Conservation (phyloP, 2,329 filamentous ascomycete species). For the Beauveria scarabaeidicola region DNA sequence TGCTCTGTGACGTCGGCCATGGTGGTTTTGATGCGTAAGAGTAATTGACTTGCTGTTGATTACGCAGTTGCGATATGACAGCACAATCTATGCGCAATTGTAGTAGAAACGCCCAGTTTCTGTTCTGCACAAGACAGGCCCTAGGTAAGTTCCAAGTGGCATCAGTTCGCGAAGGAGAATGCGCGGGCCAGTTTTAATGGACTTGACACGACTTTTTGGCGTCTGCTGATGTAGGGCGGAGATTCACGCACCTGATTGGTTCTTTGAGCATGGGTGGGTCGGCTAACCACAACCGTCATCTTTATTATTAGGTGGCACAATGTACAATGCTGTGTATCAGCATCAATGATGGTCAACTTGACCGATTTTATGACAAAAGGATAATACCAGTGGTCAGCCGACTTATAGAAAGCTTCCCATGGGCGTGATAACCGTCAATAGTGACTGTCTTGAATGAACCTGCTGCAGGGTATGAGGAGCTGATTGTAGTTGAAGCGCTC, state of each 20-base stretch:
- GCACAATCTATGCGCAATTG: neutral
- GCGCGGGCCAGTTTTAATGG: neutral
- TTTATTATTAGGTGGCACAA: neutral
- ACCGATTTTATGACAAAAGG: too few species aligned
- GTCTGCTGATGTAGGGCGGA: neutral
- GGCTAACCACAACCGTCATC: slow-evolving; percentile 2
- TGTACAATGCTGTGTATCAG: too few species aligned
- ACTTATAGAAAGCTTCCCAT: too few species aligned
- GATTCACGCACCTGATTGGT: neutral
- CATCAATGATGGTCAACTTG: too few species aligned
- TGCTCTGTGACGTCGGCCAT: slow-evolving; percentile 18
- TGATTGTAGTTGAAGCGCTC: too few species aligned
- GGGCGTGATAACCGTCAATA: too few species aligned
- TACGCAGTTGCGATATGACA: neutral
- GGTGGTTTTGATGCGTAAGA: neutral
- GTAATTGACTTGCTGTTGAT: neutral
- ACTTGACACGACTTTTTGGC: slow-evolving; percentile 3
- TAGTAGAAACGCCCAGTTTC: neutral
- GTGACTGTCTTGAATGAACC: too few species aligned
- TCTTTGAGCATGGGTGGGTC: neutral
- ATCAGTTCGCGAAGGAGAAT: neutral
- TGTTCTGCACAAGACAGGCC: neutral
- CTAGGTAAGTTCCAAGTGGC: neutral
- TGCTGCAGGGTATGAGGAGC: too few species aligned
- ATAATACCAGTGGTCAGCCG: too few species aligned